Percentiles rank a stretch among this genome's conserved stretches.
Evolutionary conservation across 108 stramenopile species (phyloP).

Genomic region (Cylindrotheca fusiformis): DNA sequence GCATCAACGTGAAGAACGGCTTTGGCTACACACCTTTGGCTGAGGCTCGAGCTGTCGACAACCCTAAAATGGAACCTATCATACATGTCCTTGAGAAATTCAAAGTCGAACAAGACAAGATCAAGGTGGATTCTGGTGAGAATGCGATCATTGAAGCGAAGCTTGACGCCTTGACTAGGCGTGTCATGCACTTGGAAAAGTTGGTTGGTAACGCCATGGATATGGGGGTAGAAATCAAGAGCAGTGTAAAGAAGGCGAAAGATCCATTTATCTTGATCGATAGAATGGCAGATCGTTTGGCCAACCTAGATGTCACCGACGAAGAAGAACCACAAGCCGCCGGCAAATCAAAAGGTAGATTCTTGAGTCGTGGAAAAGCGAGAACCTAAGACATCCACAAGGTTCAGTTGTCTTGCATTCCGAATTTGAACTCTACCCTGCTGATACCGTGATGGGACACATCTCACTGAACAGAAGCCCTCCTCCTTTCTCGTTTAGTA

Average conservation of each 20-base stretch:
- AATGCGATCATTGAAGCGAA: conserved; percentile 41
- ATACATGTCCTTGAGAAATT: conserved; percentile 76
- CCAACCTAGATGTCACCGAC: conserved; percentile 28
- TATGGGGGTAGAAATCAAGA: conserved; percentile 47
- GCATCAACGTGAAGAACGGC: conserved; percentile 79
- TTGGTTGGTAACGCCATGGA: conserved; percentile 32
- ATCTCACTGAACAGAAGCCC: too few relatives aligned
- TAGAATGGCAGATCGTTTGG: conserved; percentile 44
- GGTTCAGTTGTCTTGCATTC: too few relatives aligned
- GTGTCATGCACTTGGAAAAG: conserved; percentile 44
- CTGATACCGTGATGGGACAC: too few relatives aligned
- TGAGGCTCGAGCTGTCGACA: conserved; percentile 64
- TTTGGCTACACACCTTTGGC: conserved; percentile 86
- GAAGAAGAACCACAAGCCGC: neutral
- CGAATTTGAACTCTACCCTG: too few relatives aligned
- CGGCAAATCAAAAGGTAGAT: conserved; percentile 11
- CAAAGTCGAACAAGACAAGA: conserved; percentile 67
- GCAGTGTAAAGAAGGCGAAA: conserved; percentile 29
- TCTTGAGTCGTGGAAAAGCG: conserved; percentile 9
- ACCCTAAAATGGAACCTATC: conserved; percentile 70
- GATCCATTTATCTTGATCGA: conserved; percentile 39
- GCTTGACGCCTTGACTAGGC: conserved; percentile 36
- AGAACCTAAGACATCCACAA: too few relatives aligned
- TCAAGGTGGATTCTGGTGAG: conserved; percentile 25
- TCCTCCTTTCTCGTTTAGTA: too few relatives aligned